These are phyloP conservation scores for Fraxinus nigra DNA, from an alignment of 305 asterid genomes.

Conservation along the genomic window DNA sequence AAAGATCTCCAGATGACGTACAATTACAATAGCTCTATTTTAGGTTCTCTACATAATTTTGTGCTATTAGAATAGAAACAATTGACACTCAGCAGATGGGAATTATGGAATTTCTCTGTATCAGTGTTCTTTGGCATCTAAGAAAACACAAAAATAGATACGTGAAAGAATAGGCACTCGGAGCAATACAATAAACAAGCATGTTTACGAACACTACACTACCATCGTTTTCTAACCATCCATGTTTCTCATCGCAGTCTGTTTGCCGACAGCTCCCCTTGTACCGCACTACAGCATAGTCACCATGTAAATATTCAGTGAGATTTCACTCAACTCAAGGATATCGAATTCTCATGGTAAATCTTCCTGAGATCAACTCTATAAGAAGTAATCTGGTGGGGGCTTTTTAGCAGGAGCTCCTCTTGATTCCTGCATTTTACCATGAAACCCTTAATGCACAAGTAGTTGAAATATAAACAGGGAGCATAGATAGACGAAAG, in stretches of 20 bases:
- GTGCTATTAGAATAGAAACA: not conserved
- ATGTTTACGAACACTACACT: not conserved
- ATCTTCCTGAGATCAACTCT: slow-evolving; percentile 17
- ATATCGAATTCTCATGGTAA: not conserved
- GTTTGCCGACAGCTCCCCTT: slow-evolving; percentile 1
- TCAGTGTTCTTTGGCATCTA: not conserved
- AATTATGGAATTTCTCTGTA: not conserved
- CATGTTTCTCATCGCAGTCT: not conserved
- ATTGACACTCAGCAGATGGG: not conserved
- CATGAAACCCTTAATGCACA: slow-evolving; percentile 3
- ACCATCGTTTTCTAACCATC: not conserved
- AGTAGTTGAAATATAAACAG: not conserved
- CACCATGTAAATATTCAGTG: slow-evolving; percentile 9
- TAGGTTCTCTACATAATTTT: not conserved
- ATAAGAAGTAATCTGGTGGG: slow-evolving; percentile 92
- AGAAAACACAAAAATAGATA: not conserved
- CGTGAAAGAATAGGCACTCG: slow-evolving; percentile 3
- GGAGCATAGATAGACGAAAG: not conserved
- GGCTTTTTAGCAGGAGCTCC: slow-evolving; percentile 78
- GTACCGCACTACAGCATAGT: not conserved
- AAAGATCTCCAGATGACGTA: slow-evolving; percentile 1
- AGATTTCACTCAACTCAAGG: not conserved
- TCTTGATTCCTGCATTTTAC: slow-evolving; percentile 77
- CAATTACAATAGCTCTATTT: not conserved
- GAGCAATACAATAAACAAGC: not conserved